Evolutionary conservation across 176 grass and related monocot genomes (phyloP).

Genomic region (Saccharum officinarum): DNA sequence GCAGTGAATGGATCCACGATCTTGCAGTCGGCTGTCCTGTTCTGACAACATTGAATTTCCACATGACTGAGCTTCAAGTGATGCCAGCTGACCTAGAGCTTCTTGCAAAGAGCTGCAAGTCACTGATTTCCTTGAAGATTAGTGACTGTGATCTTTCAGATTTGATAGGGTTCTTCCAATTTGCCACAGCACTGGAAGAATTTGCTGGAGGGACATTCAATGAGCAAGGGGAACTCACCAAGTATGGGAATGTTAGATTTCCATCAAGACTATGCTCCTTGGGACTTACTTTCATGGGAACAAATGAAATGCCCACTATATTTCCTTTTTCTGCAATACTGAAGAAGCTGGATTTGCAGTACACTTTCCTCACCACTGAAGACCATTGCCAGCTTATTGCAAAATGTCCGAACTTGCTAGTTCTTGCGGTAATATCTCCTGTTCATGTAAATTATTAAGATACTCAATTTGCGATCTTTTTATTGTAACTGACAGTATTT

Average conservation of each 20-base stretch:
- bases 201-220: slow-evolving; percentile 70
- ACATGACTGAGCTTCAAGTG: slow-evolving; percentile 62
- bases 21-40: slow-evolving; percentile 57
- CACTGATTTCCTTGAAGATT: slow-evolving; percentile 74
- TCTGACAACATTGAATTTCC: slow-evolving; percentile 69
- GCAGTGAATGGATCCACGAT: slow-evolving; percentile 57
- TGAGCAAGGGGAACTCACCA: slow-evolving; percentile 56
- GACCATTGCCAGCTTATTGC: slow-evolving; percentile 82
- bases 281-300: slow-evolving; percentile 77
- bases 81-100: slow-evolving; percentile 57
- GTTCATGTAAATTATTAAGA: slow-evolving; percentile 2
- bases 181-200: slow-evolving; percentile 55
- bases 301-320: slow-evolving; percentile 59
- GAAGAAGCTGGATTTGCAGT: slow-evolving; percentile 88
- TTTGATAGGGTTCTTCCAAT: slow-evolving; percentile 56
- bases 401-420: slow-evolving; percentile 73
- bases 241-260: slow-evolving; percentile 46
- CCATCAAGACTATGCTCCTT: slow-evolving; percentile 62
- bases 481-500: slow-evolving; percentile 12
- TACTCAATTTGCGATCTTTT: background rate
- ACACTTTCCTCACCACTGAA: slow-evolving; percentile 80
- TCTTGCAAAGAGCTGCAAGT: slow-evolving; percentile 68
- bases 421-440: slow-evolving; percentile 67
- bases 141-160: slow-evolving; percentile 73
- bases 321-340: slow-evolving; percentile 67